These are phyloP conservation scores for Noccaea bulbosa DNA, from an alignment of 345 rosid genomes.

Conservation along the genomic window DNA sequence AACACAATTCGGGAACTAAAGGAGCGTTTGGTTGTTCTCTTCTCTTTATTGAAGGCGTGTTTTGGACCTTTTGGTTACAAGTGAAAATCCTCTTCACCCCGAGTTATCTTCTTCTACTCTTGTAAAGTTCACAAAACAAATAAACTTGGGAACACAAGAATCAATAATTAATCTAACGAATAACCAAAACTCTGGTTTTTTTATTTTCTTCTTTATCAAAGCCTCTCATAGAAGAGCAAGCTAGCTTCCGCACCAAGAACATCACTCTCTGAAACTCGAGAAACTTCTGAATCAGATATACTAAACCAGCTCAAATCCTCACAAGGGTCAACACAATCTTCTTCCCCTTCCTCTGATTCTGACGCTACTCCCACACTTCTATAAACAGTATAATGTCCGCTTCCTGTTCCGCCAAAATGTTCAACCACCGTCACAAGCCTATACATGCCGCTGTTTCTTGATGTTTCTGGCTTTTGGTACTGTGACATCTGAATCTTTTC, in stretches of 20 bases:
- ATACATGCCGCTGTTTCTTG: conserved; percentile 40
- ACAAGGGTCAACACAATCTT: conserved; percentile 28
- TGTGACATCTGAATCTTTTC: conserved; percentile 27
- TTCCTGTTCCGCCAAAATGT: conserved; percentile 77
- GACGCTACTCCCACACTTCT: conserved; percentile 51
- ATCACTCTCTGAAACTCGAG: conserved; percentile 61
- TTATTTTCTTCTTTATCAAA: not conserved
- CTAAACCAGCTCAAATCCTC: conserved; percentile 60
- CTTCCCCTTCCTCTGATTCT: conserved; percentile 22
- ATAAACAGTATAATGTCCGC: conserved; percentile 86
- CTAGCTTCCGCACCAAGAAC: conserved; percentile 85
- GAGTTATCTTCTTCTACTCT: not conserved
- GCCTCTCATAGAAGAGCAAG: conserved; percentile 82
- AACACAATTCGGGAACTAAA: not conserved
- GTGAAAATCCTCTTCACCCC: not conserved
- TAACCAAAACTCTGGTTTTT: not conserved
- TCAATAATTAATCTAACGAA: not conserved
- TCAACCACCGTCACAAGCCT: conserved; percentile 78
- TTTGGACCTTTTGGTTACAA: conserved; percentile 8
- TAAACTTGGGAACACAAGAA: not conserved
- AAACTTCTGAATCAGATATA: conserved; percentile 77
- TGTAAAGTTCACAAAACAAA: not conserved
- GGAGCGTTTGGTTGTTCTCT: not conserved
- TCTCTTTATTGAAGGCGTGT: not conserved
- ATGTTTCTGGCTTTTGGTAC: conserved; percentile 38